phyloP scores from a whole-genome alignment of 2,329 filamentous ascomycete genomes.

The Alternaria burnsii region DNA sequence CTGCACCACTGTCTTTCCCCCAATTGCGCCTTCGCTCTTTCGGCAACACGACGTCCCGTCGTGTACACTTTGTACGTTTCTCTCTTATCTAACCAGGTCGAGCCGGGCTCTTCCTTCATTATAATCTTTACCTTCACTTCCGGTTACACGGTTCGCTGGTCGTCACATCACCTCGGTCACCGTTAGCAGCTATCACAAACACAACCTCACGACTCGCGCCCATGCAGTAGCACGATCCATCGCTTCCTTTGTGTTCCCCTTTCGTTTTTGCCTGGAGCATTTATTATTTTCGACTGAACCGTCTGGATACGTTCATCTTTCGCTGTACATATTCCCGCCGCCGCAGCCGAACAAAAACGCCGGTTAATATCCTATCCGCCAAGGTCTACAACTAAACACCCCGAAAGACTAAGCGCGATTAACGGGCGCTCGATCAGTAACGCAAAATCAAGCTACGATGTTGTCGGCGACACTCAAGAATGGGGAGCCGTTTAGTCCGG shows the following conservation, averaged over 20 bases:
- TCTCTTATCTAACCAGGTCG: slow-evolving; percentile 30
- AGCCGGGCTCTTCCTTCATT: slow-evolving; percentile 46
- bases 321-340: slow-evolving; percentile 26
- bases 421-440: not conserved
- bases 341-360: slow-evolving; percentile 10
- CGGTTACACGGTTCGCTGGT: slow-evolving; percentile 25
- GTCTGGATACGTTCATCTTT: slow-evolving; percentile 45
- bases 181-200: slow-evolving; percentile 22
- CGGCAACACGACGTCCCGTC: slow-evolving; percentile 34
- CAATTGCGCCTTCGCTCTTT: slow-evolving; percentile 23
- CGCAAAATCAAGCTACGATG: slow-evolving; percentile 25
- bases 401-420: slow-evolving; percentile 2
- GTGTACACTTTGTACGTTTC: slow-evolving; percentile 21
- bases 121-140: slow-evolving; percentile 16
- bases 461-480: slow-evolving; percentile 30
- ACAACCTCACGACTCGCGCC: slow-evolving; percentile 30
- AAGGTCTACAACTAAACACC: slow-evolving; percentile 12
- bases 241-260: slow-evolving; percentile 23
- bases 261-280: slow-evolving; percentile 37
- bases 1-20: slow-evolving; percentile 29
- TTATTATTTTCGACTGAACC: slow-evolving; percentile 29
- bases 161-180: slow-evolving; percentile 17
- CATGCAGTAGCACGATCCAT: slow-evolving; percentile 44
- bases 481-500: slow-evolving; percentile 47
- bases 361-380: slow-evolving; percentile 14